Base-by-base conservation (phyloP, 805 yeast genomes). In the Millerago galiae region DNA sequence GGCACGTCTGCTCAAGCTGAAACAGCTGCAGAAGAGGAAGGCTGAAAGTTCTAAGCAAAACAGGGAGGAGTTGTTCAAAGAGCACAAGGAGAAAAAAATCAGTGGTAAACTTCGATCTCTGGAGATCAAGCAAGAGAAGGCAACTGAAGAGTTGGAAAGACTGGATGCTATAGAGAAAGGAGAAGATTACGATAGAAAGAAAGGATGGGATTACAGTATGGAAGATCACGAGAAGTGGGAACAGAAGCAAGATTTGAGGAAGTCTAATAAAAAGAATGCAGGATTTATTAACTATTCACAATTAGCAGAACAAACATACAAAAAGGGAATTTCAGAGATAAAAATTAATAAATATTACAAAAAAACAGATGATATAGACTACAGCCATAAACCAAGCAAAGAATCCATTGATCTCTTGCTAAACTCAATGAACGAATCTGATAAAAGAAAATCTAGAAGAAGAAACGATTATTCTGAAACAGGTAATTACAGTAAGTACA, bases 171-270 rank as follows among this genome's bases (percentile, higher is more conserved):
- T 55, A 28, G 67, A 63, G 11, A 53, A 52, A 11, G 74, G 72
- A 1, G 68, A 64, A 32, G 68, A 67, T 40, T 61, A 53, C 38
- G 74, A 69, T 33, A 60, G 77, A 21, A 55, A 61, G 42, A 64
- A 69, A 41, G 74, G 70, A 38, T 66, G 75, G 73, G 75, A 75
- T 42, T 75, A 77, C 61, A 72, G 84, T 0, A 71, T 81, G 5
- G 83, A 77, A 41, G 85, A 84, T 41, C 70, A 77, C 43, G 83
- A 79, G 48, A 64, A 66, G 41, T 83, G 89, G 89, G 74, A 78
- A 18, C 62, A 53, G 25, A 70, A 67, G 41, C 54, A 61, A 42
- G 60, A 53, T 34, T 48, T 51, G 38, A 63, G 60, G 40, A 49
- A 51, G 32, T 48, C 48, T 7, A 60, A 63, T 8, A 47, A 49